Evolutionary conservation across 805 yeast species (phyloP).

Genomic region (Yarrowia deformans): DNA sequence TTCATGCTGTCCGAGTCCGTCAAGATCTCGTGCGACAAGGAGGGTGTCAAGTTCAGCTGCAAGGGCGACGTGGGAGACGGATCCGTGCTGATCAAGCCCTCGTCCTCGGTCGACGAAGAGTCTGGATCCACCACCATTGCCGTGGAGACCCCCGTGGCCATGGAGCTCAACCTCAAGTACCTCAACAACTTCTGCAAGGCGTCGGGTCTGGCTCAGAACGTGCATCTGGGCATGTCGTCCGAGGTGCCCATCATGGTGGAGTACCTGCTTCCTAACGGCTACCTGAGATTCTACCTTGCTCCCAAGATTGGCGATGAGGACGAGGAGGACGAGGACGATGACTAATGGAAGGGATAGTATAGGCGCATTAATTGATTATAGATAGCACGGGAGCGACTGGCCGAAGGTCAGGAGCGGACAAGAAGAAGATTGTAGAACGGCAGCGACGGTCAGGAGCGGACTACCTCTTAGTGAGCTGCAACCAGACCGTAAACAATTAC

Average conservation of each 20-base stretch:
- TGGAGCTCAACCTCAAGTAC: constrained; percentile 91
- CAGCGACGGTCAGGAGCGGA: too few relatives aligned
- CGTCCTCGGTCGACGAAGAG: constrained; percentile 72
- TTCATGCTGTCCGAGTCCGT: constrained; percentile 86
- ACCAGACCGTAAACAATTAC: too few relatives aligned
- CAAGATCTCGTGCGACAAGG: constrained; percentile 86
- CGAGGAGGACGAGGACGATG: constrained; percentile 40
- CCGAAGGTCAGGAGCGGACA: constrained; percentile 6
- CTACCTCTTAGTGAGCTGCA: too few relatives aligned
- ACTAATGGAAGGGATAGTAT: background rate
- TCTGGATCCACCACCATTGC: constrained; percentile 70
- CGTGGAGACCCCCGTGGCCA: constrained; percentile 83
- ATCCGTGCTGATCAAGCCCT: constrained; percentile 82
- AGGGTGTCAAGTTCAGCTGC: constrained; percentile 84
- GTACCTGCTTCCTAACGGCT: constrained; percentile 89
- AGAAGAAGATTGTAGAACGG: too few relatives aligned
- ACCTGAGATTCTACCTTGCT: constrained; percentile 93
- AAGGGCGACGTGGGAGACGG: constrained; percentile 95
- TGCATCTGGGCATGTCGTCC: constrained; percentile 85
- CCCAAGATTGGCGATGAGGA: constrained; percentile 97
- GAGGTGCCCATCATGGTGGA: constrained; percentile 95
- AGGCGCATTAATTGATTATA: background rate
- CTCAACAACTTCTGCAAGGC: constrained; percentile 92
- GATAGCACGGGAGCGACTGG: background rate
- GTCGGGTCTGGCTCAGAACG: constrained; percentile 73